phyloP scores from a whole-genome alignment of 2,329 filamentous ascomycete species.

The Trichoderma aggressivum region DNA sequence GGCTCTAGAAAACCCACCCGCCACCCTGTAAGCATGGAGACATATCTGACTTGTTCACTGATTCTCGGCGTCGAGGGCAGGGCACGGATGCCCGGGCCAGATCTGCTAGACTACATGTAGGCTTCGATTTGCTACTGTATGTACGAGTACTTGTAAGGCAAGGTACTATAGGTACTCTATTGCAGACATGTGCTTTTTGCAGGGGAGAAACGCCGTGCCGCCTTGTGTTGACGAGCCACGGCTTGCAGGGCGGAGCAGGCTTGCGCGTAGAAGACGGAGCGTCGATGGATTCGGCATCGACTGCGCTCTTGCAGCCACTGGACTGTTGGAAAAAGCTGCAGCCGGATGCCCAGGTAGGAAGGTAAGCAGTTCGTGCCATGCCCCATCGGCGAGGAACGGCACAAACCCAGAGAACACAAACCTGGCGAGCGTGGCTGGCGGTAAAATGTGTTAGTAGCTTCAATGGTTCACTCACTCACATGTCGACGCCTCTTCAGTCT shows the following conservation, averaged over 20 bases:
- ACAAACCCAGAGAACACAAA: background rate
- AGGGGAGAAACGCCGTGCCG: background rate
- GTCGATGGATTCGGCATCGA: background rate
- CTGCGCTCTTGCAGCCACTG: background rate
- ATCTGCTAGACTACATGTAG: background rate
- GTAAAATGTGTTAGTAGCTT: background rate
- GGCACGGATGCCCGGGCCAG: background rate
- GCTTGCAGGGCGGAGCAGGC: background rate
- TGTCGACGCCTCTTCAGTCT: background rate
- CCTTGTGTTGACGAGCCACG: background rate
- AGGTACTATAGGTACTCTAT: background rate
- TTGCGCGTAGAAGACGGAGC: background rate
- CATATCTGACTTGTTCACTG: background rate
- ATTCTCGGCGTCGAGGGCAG: background rate
- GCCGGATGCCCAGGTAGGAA: background rate
- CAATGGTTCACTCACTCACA: background rate
- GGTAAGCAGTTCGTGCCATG: background rate
- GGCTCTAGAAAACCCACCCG: constrained; percentile 3
- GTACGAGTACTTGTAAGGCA: no score
- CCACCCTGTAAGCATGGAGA: background rate
- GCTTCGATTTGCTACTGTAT: background rate
- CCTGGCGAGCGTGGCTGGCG: background rate
- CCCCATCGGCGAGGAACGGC: background rate
- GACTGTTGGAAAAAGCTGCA: background rate
- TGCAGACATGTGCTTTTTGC: background rate